Conservation (phyloP, 2,329 filamentous ascomycete genomes). For the Ophiostoma australiae region DNA sequence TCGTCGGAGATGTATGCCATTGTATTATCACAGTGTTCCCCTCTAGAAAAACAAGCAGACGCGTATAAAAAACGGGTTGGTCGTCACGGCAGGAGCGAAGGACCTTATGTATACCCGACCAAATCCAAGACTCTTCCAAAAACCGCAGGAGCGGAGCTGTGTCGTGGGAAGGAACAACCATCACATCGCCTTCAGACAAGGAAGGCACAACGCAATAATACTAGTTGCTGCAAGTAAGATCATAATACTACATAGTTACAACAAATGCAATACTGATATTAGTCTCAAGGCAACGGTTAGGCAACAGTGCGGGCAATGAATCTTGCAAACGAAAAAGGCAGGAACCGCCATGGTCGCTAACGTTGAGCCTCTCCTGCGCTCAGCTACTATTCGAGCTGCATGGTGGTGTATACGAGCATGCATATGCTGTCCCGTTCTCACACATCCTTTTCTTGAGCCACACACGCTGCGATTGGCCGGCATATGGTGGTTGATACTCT, state of each 20-base stretch:
- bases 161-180: not conserved
- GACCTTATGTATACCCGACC: constrained; percentile 2
- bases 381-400: not conserved
- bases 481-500: not conserved
- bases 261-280: not conserved
- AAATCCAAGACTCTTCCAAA: not conserved
- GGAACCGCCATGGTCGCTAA: not conserved
- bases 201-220: not conserved
- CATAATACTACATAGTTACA: not conserved
- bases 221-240: not conserved
- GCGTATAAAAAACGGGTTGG: not conserved
- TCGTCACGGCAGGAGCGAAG: not conserved
- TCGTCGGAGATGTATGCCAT: not conserved
- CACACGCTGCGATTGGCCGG: not conserved
- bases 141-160: not conserved
- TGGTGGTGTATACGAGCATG: constrained; percentile 1
- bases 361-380: not conserved
- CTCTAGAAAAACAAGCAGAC: not conserved
- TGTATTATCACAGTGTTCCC: not conserved
- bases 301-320: not conserved
- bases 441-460: not conserved
- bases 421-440: constrained; percentile 12
- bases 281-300: not conserved
- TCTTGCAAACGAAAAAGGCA: not conserved
- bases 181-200: not conserved